phyloP scores from a whole-genome alignment of 768 basidiomycete species.

The Lactarius hatsudake region DNA sequence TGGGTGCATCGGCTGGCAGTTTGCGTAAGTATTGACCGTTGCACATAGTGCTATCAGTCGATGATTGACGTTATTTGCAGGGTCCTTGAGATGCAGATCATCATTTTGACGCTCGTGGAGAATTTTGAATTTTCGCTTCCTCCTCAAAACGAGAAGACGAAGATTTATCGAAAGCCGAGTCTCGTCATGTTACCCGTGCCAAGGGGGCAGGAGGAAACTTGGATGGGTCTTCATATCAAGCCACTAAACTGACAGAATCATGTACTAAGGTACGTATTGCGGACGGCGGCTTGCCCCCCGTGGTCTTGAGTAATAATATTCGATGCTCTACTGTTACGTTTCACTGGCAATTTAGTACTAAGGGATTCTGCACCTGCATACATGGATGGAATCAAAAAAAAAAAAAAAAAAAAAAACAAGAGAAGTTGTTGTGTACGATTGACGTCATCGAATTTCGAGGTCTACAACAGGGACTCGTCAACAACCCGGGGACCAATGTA shows the following conservation, averaged over 20 bases:
- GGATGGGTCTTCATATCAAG: slow-evolving; percentile 13
- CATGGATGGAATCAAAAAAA: too few species aligned
- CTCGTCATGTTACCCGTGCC: slow-evolving; percentile 6
- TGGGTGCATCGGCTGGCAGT: slow-evolving; percentile 6
- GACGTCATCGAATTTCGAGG: too few species aligned
- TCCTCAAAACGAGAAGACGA: not conserved
- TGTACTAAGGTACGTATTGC: too few species aligned
- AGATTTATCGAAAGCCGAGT: slow-evolving; percentile 5
- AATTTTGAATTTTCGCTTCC: not conserved
- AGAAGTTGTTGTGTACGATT: too few species aligned
- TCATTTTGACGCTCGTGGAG: not conserved
- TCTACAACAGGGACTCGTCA: too few species aligned
- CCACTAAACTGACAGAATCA: not conserved
- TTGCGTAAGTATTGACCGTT: not conserved
- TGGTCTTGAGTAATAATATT: too few species aligned
- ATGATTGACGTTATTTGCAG: not conserved
- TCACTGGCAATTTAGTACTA: too few species aligned
- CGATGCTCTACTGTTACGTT: too few species aligned
- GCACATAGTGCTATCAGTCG: not conserved
- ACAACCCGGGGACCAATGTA: not conserved
- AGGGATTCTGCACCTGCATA: too few species aligned
- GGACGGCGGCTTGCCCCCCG: too few species aligned
- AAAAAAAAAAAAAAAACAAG: too few species aligned
- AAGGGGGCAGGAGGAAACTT: not conserved
- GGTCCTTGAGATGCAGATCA: slow-evolving; percentile 13